A percentile compares a stretch with the other conserved stretches of the same genome.
These are phyloP conservation scores for Beauveria medogensis DNA, from an alignment of 2,329 filamentous ascomycete genomes.

Conservation along the genomic window DNA sequence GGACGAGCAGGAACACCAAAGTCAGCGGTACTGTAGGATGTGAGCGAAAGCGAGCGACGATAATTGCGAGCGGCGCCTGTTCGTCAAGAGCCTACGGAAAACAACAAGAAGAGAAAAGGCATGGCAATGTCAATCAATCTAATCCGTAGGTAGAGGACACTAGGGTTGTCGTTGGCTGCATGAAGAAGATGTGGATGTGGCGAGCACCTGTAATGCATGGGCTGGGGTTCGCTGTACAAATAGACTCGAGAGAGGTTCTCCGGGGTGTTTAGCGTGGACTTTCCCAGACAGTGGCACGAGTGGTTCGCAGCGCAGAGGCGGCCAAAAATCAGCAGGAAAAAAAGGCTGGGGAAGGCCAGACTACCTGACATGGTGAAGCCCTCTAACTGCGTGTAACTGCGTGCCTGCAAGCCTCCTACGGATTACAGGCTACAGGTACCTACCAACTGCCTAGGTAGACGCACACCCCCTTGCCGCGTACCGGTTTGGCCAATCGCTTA, in stretches of 20 bases:
- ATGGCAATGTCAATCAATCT: neutral
- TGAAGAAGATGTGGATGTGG: neutral
- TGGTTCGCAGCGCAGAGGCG: neutral
- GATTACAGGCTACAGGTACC: neutral
- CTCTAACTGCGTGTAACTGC: neutral
- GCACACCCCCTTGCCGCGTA: constrained; percentile 3
- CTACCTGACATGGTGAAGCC: constrained; percentile 9
- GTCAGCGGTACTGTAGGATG: neutral
- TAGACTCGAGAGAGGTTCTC: neutral
- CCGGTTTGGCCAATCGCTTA: neutral
- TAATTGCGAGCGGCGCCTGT: neutral
- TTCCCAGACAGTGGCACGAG: too few relatives aligned
- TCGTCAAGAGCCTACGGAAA: too few relatives aligned
- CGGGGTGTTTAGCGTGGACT: neutral
- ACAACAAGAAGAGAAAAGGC: neutral
- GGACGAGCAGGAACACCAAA: neutral
- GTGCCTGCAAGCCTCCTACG: neutral
- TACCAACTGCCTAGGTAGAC: neutral
- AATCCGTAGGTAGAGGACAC: too few relatives aligned
- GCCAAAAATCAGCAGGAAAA: neutral
- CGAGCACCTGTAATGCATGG: constrained; percentile 1
- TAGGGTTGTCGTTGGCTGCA: neutral
- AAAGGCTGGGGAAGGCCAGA: constrained; percentile 4
- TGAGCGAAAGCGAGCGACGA: neutral
- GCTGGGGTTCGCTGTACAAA: neutral